phyloP scores from a whole-genome alignment of 2,329 filamentous ascomycete species.

The Pochonia chlamydosporia region DNA sequence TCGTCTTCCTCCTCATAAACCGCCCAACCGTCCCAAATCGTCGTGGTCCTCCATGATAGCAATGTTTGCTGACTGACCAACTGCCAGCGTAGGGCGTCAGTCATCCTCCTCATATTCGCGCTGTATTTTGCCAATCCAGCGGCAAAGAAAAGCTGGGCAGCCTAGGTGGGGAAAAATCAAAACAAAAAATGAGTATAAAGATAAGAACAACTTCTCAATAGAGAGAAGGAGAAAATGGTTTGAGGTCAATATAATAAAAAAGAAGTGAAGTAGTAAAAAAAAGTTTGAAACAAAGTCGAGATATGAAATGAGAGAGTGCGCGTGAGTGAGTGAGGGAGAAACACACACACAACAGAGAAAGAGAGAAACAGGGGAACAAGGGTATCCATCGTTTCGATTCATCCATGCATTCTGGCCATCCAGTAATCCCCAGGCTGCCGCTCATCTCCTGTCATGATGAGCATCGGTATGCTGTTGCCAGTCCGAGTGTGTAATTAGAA shows the following conservation, averaged over 20 bases:
- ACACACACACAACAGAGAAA: slow-evolving; percentile 13
- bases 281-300: neutral
- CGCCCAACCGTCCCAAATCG: neutral
- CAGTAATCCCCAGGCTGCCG: slow-evolving; percentile 21
- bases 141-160: slow-evolving; percentile 4
- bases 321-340: slow-evolving; percentile 5
- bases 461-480: slow-evolving; percentile 30
- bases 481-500: slow-evolving; percentile 30
- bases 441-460: slow-evolving; percentile 2
- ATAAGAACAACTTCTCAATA: neutral
- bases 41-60: neutral
- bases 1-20: neutral
- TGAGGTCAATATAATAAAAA: slow-evolving; percentile 12
- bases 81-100: neutral
- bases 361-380: slow-evolving; percentile 25
- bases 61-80: neutral
- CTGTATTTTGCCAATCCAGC: slow-evolving; percentile 19
- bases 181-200: neutral
- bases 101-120: neutral
- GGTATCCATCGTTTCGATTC: slow-evolving; percentile 41
- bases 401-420: slow-evolving; percentile 38
- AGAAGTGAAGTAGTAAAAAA: slow-evolving; percentile 12
- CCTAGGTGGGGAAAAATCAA: neutral
- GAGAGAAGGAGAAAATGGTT: slow-evolving; percentile 2
- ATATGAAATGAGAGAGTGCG: slow-evolving; percentile 9